phyloP scores from a whole-genome alignment of 495 filamentous ascomycete genomes.

The Talaromyces liani region DNA sequence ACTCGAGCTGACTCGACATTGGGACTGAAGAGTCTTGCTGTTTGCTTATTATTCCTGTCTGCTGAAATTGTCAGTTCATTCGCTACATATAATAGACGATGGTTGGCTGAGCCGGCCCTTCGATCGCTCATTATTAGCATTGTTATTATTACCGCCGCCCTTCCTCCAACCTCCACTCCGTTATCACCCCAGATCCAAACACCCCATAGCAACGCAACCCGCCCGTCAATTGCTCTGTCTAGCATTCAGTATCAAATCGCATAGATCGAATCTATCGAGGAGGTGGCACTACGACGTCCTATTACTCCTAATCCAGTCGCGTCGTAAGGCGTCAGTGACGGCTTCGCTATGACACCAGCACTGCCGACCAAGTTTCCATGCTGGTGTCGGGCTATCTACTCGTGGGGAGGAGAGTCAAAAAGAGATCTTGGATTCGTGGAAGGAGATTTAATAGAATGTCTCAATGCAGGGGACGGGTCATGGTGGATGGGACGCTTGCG shows the following conservation, averaged over 20 bases:
- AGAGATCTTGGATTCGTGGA: conserved; percentile 93
- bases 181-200: neutral
- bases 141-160: neutral
- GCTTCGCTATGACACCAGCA: conserved; percentile 46
- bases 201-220: neutral
- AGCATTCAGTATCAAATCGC: neutral
- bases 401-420: conserved; percentile 95
- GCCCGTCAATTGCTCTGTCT: neutral
- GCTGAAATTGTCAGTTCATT: too few species aligned
- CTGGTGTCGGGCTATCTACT: conserved; percentile 92
- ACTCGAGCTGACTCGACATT: neutral
- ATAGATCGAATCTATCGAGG: neutral
- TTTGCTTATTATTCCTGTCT: neutral
- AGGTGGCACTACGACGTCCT: neutral
- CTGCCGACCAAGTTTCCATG: conserved; percentile 86
- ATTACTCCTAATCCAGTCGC: neutral
- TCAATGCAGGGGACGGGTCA: conserved; percentile 93
- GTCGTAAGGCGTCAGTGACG: neutral
- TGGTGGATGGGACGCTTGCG: conserved; percentile 96
- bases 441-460: conserved; percentile 93
- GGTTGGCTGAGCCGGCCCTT: neutral
- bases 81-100: neutral
- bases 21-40: neutral
- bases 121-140: neutral
- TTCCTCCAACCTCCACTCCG: neutral